phyloP scores from a whole-genome alignment of 73 alveolate species.

The Tetrahymena borealis region DNA sequence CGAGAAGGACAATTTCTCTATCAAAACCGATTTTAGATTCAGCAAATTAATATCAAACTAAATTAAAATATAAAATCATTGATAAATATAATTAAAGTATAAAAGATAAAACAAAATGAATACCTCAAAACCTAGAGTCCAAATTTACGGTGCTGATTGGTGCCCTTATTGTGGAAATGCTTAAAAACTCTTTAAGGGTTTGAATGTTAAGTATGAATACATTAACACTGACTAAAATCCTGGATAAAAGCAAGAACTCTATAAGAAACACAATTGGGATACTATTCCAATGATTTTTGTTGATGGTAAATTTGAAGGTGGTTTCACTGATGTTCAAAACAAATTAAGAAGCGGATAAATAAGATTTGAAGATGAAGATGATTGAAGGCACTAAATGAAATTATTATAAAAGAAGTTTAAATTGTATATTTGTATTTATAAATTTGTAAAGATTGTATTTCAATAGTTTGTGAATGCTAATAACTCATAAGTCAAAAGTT shows the following conservation, averaged over 20 bases:
- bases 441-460: too few relatives aligned
- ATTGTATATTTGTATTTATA: too few relatives aligned
- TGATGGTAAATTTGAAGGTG: background rate
- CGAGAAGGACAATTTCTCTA: too few relatives aligned
- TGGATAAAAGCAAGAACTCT: background rate
- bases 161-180: background rate
- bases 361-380: background rate
- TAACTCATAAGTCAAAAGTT: too few relatives aligned
- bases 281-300: background rate
- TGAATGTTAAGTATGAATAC: background rate
- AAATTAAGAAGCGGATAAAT: background rate
- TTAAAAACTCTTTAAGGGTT: background rate
- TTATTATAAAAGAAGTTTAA: too few relatives aligned
- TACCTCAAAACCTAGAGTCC: background rate
- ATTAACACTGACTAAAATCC: background rate
- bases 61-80: background rate
- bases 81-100: background rate
- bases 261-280: background rate
- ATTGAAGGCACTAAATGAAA: too few relatives aligned
- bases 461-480: too few relatives aligned
- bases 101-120: background rate
- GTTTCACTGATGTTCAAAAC: background rate
- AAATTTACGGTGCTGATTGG: background rate
- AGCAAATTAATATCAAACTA: too few relatives aligned
- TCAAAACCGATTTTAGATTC: too few relatives aligned